These are phyloP conservation scores for Penicillium sp. DNA, from an alignment of 2,329 filamentous ascomycete genomes.

Conservation along the genomic window DNA sequence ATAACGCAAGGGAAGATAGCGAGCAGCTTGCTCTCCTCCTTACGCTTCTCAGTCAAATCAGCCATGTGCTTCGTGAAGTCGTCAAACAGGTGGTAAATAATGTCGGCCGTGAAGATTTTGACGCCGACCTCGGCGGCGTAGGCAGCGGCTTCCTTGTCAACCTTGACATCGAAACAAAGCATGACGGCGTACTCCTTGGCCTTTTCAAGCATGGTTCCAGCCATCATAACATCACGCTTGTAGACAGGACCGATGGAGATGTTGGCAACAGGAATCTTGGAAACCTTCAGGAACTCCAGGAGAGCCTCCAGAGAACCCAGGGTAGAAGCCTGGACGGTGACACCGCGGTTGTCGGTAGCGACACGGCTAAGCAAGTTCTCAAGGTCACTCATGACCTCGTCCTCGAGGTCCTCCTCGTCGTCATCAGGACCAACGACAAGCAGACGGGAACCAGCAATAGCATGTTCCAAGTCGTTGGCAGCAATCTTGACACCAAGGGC, in stretches of 20 bases:
- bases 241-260: constrained; percentile 97
- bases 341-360: constrained; percentile 88
- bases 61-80: constrained; percentile 95
- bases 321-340: constrained; percentile 95
- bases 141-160: constrained; percentile 89
- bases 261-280: constrained; percentile 96
- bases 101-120: constrained; percentile 98
- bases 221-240: constrained; percentile 96
- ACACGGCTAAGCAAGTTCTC: constrained; percentile 89
- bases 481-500: constrained; percentile 98
- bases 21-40: constrained; percentile 92
- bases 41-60: constrained; percentile 81
- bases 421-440: constrained; percentile 93
- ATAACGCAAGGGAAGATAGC: constrained; percentile 97
- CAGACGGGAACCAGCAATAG: constrained; percentile 92
- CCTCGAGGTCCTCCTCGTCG: constrained; percentile 93
- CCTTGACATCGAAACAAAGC: constrained; percentile 99
- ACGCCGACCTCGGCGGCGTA: constrained; percentile 94
- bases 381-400: constrained; percentile 94
- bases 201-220: constrained; percentile 93
- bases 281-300: constrained; percentile 91
- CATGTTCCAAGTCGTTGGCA: constrained; percentile 90
- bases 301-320: constrained; percentile 95
- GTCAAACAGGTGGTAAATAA: constrained; percentile 98
- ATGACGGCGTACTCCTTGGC: constrained; percentile 95